phyloP scores from a whole-genome alignment of 73 alveolate genomes.

The Paramecium sonneborni region DNA sequence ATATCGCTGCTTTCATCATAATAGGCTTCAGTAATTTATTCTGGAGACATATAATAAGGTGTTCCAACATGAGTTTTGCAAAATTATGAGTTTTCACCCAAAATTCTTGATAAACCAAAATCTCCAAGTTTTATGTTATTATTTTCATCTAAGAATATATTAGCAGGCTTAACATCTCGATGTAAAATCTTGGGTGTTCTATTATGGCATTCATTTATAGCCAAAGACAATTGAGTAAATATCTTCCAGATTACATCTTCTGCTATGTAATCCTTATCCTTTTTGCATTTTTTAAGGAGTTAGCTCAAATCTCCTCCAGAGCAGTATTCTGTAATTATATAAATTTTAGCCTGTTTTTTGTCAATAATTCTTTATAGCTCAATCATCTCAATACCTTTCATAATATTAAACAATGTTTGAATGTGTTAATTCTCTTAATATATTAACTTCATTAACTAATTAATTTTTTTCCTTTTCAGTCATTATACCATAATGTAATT shows the following conservation, averaged over 20 bases:
- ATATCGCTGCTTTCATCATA: constrained; percentile 96
- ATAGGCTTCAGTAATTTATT: constrained; percentile 86
- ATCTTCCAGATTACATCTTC: constrained; percentile 98
- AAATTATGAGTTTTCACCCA: constrained; percentile 86
- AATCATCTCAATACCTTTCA: constrained; percentile 71
- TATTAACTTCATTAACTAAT: constrained; percentile 93
- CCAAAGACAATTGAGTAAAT: constrained; percentile 89
- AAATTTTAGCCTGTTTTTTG: constrained; percentile 86
- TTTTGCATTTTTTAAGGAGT: constrained; percentile 91
- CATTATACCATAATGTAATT: constrained; percentile 93
- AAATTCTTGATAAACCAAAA: constrained; percentile 80
- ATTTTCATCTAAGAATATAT: constrained; percentile 90
- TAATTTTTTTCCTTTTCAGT: constrained; percentile 92
- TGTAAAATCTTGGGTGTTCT: constrained; percentile 90
- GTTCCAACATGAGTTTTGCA: constrained; percentile 99
- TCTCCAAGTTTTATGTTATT: no score
- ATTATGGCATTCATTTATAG: constrained; percentile 91
- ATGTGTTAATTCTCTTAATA: constrained; percentile 91
- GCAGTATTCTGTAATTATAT: constrained; percentile 94
- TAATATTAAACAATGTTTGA: constrained; percentile 95
- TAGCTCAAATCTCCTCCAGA: constrained; percentile 94
- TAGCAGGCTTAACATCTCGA: constrained; percentile 97
- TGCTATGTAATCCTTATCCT: no score
- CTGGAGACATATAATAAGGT: constrained; percentile 97
- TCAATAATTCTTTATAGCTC: constrained; percentile 75